Evolutionary conservation across 2,329 filamentous ascomycete species (phyloP).

Genomic region (Biscogniauxia mediterranea): DNA sequence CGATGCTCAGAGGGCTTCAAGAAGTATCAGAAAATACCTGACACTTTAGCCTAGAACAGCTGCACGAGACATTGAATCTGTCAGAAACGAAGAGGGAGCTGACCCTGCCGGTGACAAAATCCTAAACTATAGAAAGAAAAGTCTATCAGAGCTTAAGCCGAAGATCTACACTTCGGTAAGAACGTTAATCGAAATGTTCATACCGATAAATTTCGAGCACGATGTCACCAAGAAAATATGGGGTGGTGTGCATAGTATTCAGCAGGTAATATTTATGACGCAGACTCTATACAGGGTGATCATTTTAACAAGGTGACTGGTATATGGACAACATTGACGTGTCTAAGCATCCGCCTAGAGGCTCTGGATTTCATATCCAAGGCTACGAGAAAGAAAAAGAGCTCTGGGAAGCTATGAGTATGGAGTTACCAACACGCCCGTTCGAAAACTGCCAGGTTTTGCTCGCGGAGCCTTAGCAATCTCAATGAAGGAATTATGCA

Average conservation of each 20-base stretch:
- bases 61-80: neutral
- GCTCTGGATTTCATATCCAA: neutral
- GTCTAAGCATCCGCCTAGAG: neutral
- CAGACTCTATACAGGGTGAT: neutral
- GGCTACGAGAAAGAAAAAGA: constrained; percentile 3
- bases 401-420: neutral
- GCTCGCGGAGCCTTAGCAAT: neutral
- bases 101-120: neutral
- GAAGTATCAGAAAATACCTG: neutral
- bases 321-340: constrained; percentile 1
- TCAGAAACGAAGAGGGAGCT: neutral
- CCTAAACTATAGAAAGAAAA: neutral
- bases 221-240: constrained; percentile 5
- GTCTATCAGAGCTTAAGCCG: neutral
- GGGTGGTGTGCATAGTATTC: constrained; percentile 3
- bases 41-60: neutral
- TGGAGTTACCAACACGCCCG: neutral
- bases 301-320: neutral
- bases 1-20: neutral
- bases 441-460: constrained; percentile 4
- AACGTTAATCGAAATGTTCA: constrained; percentile 4
- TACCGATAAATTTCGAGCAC: constrained; percentile 10
- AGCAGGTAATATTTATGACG: constrained; percentile 1
- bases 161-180: constrained; percentile 1
- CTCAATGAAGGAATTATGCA: constrained; percentile 2